Base-by-base conservation (phyloP, 352 stramenopile genomes). In the Phytopythium chamaehyphon region DNA sequence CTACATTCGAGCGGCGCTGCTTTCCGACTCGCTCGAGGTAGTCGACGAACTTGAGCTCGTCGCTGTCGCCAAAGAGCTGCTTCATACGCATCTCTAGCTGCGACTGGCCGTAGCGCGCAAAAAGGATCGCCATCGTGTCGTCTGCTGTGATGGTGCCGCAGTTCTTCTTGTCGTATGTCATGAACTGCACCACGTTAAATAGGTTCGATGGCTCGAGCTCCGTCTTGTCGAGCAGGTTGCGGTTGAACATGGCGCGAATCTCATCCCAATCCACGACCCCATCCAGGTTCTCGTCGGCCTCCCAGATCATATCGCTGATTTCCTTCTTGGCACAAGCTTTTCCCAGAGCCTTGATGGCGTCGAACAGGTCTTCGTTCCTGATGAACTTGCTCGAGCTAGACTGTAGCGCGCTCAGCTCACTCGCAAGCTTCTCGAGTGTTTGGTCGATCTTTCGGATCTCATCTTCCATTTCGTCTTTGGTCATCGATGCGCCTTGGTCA, bases 81-180 rank as follows among this genome's bases (percentile, higher is more conserved):
- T 89, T 92, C 86, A 96, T 95, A 58, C 90, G 80, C 64, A 83
- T 88, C 59, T 97, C 89, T 9, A 97, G 71, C 57, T 95, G 77
- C 31, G 85, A 86, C 40, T 92, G 82, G 22, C 80, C 86, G 52
- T 96, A 96, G 37, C 95, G 79, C 39, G 90, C 90, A 67, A 98
- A 99, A 15, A 99, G 73, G 64, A 98, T 98, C 49, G 97, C 93
- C 96, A 99, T 99, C 3, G 95, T 98, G 64, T 99, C 96, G 66
- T 99, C 96, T 9, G 98, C 93, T 3, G 86, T 97, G 59, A 98
- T 97, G 38, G 81, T 83, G 7, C 90, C 91, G 65, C 94, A 96
- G 55, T 88, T 93, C 60, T 98, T 96, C 60, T 93, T 93, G 69
- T 98, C 95, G 69, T 98, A 98, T 55, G 97, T 97, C 93, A 98